Evolutionary conservation across 2,329 filamentous ascomycete genomes (phyloP).

Genomic region (Botrytis galanthina): DNA sequence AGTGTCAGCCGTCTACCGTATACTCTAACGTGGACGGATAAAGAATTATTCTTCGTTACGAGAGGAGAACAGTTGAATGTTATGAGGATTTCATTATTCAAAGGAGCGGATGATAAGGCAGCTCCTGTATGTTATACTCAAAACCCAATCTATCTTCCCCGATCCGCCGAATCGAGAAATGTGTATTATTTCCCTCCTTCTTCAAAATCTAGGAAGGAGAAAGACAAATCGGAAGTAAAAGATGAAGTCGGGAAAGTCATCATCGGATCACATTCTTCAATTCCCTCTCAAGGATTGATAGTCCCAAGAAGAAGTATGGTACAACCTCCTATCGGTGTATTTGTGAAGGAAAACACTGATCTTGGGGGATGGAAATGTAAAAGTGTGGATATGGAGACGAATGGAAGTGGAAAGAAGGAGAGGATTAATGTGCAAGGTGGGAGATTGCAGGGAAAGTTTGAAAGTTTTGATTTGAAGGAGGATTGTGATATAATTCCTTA

Average conservation of each 20-base stretch:
- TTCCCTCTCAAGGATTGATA: constrained; percentile 4
- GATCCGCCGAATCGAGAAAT: constrained; percentile 4
- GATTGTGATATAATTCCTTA: constrained; percentile 20
- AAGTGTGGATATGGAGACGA: neutral
- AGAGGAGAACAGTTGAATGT: neutral
- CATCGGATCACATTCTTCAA: constrained; percentile 8
- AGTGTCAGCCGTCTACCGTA: constrained; percentile 5
- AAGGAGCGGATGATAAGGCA: neutral
- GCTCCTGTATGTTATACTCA: neutral
- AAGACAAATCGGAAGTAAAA: constrained; percentile 1
- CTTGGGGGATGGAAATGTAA: constrained; percentile 11
- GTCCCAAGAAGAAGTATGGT: neutral
- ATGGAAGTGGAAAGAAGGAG: neutral
- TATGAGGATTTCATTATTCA: constrained; percentile 9
- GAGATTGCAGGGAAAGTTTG: constrained; percentile 15
- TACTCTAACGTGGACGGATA: neutral
- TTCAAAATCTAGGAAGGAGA: neutral
- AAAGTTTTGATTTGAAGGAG: constrained; percentile 18
- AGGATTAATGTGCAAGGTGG: constrained; percentile 2
- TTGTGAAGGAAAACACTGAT: constrained; percentile 5
- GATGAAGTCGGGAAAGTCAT: neutral
- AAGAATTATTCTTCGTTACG: constrained; percentile 6
- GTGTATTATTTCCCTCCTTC: constrained; percentile 8
- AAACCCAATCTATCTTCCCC: constrained; percentile 2
- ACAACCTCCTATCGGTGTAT: constrained; percentile 8